phyloP scores from a whole-genome alignment of 2,329 filamentous ascomycete genomes.

The Sclerotiophoma versabilis region DNA sequence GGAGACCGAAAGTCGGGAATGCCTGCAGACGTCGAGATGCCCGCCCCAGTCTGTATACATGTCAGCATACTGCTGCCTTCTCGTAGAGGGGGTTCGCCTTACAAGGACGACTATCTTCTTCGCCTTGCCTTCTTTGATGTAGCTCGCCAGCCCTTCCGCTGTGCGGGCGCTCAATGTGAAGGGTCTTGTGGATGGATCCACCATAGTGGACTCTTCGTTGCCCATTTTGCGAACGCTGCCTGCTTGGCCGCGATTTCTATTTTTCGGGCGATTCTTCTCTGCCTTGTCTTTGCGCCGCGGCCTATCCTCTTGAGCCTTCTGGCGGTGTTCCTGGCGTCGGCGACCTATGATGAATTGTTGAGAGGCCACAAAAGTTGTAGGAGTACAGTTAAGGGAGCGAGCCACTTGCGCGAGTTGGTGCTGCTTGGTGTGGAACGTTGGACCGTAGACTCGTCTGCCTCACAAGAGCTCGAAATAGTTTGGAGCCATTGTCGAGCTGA shows the following conservation, averaged over 20 bases:
- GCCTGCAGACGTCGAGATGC: slow-evolving; percentile 75
- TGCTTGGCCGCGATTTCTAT: slow-evolving; percentile 30
- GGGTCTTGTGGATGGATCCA: slow-evolving; percentile 71
- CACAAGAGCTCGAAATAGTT: slow-evolving; percentile 1
- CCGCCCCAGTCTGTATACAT: slow-evolving; percentile 73
- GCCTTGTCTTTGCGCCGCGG: slow-evolving; percentile 34
- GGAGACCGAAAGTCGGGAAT: slow-evolving; percentile 96
- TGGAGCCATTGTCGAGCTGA: background rate
- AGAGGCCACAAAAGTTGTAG: background rate
- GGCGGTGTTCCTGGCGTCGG: slow-evolving; percentile 55
- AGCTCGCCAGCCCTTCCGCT: slow-evolving; percentile 77
- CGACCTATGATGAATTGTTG: slow-evolving; percentile 57
- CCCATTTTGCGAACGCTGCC: slow-evolving; percentile 71
- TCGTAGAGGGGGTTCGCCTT: slow-evolving; percentile 19
- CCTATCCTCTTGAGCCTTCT: slow-evolving; percentile 47
- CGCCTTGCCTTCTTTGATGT: slow-evolving; percentile 74
- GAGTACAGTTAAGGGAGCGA: background rate
- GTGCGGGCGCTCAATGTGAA: slow-evolving; percentile 71
- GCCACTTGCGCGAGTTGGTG: background rate
- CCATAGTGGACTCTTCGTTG: slow-evolving; percentile 77
- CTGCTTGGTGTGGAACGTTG: slow-evolving; percentile 2
- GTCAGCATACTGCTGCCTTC: slow-evolving; percentile 6
- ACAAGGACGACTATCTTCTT: slow-evolving; percentile 82
- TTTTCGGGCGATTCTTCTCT: slow-evolving; percentile 21
- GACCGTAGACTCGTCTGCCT: background rate